Base-by-base conservation (phyloP, 2,329 filamentous ascomycete genomes). In the Aspergillus bombycis region DNA sequence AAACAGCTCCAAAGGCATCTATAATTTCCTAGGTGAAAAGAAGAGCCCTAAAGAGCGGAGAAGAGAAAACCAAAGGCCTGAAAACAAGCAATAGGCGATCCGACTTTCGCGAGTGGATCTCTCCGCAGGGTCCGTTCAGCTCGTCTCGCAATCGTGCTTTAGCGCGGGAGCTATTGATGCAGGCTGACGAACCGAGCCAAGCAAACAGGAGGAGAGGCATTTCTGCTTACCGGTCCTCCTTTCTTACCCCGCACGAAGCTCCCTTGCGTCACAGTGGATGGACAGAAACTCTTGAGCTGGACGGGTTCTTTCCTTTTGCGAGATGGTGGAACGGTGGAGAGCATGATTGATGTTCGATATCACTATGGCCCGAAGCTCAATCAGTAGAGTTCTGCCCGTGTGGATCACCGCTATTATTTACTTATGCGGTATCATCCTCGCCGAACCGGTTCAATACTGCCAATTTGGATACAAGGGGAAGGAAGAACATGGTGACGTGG, bases 371-470 rank as follows among this genome's bases (percentile, higher is more conserved):
- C 8, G 16, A 52, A 32, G n/a, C 48, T 12, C 48, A 21, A 12
- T 8, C 9, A 8, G 1, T 34, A 30, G n/a, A 52, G 28, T n/a
- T n/a, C 16, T 52, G 10, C 19, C n/a, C 48, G 26, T n/a, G 4
- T 52, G 28, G 26, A n/a, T 52, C 30, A 34, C 28, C 10, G 11
- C n/a, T 5, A 3, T 32, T 11, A 19, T 12, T 19, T 52, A 32
- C 28, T 52, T 50, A 16, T 16, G 30, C 7, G 4, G 3, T 4
- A 50, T n/a, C 11, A 54, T 14, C 34, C 52, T 43, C 21, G 53
- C 46, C 41, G 38, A 66, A 11, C 56, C 59, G 11, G 61, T 65
- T 8, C 63, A 65, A 28, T 65, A 65, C 23, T 65, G 63, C 53
- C 38, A 58, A 36, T 65, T 53, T 28, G 63, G 63, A 26, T 52